Conservation (phyloP, 2,329 filamentous ascomycete species). For the Penicillium sp. region DNA sequence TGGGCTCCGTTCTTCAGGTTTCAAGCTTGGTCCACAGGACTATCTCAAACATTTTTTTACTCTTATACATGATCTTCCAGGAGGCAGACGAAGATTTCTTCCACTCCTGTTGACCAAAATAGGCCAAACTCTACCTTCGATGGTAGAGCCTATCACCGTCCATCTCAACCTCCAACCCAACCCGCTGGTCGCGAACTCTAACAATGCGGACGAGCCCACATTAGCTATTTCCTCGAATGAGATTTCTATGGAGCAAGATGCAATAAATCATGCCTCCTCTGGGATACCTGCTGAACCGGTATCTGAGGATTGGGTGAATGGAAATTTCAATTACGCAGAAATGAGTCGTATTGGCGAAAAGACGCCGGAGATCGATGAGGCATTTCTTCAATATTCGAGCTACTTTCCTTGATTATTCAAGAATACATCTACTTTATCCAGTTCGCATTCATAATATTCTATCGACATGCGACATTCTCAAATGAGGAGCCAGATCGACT, state of each 20-base stretch:
- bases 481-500: no score
- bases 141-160: conserved; percentile 20
- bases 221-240: background rate
- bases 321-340: conserved; percentile 21
- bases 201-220: background rate
- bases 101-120: conserved; percentile 76
- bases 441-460: background rate
- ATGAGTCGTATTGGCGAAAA: conserved; percentile 25
- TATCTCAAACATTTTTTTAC: conserved; percentile 69
- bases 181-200: background rate
- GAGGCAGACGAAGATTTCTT: conserved; percentile 72
- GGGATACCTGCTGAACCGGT: background rate
- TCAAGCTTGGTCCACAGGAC: conserved; percentile 67
- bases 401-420: conserved; percentile 2
- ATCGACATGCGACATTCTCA: no score
- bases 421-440: background rate
- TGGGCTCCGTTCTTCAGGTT: conserved; percentile 60
- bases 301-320: conserved; percentile 3
- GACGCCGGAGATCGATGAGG: conserved; percentile 21
- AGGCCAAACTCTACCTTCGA: conserved; percentile 63
- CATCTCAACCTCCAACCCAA: conserved; percentile 22
- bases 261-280: background rate
- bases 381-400: conserved; percentile 16
- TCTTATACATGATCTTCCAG: conserved; percentile 68
- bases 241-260: background rate